These are phyloP conservation scores for Apiotrichum sp. DNA, from an alignment of 1,284 basidiomycete species.

Conservation along the genomic window DNA sequence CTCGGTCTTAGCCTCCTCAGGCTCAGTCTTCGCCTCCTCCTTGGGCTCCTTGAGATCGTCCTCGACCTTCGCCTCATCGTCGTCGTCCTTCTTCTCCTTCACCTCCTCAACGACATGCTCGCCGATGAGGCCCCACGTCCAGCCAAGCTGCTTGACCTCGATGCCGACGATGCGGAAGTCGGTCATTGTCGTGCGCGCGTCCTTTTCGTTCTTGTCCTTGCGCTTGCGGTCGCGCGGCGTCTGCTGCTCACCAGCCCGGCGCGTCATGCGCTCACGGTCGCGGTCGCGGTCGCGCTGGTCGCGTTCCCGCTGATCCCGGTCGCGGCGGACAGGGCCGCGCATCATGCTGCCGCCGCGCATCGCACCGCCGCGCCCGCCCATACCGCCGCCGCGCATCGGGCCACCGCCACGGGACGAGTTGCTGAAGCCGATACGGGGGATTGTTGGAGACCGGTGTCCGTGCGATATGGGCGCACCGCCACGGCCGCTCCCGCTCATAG, in stretches of 20 bases:
- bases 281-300: constrained; percentile 3
- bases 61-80: constrained; percentile 11
- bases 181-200: constrained; percentile 73
- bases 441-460: not conserved
- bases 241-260: constrained; percentile 3
- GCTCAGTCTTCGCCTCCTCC: constrained; percentile 18
- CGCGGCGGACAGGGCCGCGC: constrained; percentile 6
- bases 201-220: constrained; percentile 44
- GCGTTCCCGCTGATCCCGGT: not conserved
- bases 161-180: constrained; percentile 93
- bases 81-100: not conserved
- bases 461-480: constrained; percentile 9
- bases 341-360: constrained; percentile 12
- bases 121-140: constrained; percentile 47
- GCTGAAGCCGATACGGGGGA: constrained; percentile 15
- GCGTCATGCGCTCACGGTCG: constrained; percentile 3
- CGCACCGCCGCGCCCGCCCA: constrained; percentile 13
- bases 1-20: constrained; percentile 7
- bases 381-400: constrained; percentile 40
- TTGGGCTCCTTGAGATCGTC: constrained; percentile 52
- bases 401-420: constrained; percentile 47
- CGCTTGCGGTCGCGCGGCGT: constrained; percentile 21
- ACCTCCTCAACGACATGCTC: constrained; percentile 17
- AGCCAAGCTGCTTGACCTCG: constrained; percentile 55
- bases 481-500: constrained; percentile 19